phyloP scores from a whole-genome alignment of 176 grass and related monocot species.

The Oryza glaberrima region DNA sequence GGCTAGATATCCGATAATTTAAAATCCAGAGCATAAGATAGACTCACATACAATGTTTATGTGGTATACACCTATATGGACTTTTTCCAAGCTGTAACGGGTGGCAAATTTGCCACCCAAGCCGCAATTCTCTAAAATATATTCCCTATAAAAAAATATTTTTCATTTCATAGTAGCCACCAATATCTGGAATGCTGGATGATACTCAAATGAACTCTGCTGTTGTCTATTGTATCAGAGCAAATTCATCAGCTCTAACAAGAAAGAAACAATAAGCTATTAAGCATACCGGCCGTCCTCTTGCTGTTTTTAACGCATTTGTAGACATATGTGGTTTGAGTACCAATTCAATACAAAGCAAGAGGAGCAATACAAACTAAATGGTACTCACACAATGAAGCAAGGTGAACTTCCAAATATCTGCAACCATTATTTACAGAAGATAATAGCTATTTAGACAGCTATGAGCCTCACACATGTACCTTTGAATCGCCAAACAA shows the following conservation, averaged over 20 bases:
- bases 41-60: too few relatives aligned
- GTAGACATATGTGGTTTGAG: background rate
- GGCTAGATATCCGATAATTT: too few relatives aligned
- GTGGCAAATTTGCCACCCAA: background rate
- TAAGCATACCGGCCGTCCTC: background rate
- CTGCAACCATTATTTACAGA: slow-evolving; percentile 59
- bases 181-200: background rate
- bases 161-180: background rate
- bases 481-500: slow-evolving; percentile 47
- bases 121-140: background rate
- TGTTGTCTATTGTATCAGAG: background rate
- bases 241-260: background rate
- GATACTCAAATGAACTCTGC: background rate
- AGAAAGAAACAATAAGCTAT: background rate
- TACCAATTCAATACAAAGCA: background rate
- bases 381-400: slow-evolving; percentile 22
- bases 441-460: slow-evolving; percentile 30
- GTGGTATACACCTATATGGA: too few relatives aligned
- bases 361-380: background rate
- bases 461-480: slow-evolving; percentile 30
- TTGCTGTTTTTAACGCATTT: background rate
- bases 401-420: slow-evolving; percentile 34
- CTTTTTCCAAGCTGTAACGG: background rate
- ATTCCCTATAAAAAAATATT: background rate
- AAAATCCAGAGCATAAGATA: too few relatives aligned